Conservation (phyloP, 768 basidiomycete genomes). For the Naganishia friedmannii region DNA sequence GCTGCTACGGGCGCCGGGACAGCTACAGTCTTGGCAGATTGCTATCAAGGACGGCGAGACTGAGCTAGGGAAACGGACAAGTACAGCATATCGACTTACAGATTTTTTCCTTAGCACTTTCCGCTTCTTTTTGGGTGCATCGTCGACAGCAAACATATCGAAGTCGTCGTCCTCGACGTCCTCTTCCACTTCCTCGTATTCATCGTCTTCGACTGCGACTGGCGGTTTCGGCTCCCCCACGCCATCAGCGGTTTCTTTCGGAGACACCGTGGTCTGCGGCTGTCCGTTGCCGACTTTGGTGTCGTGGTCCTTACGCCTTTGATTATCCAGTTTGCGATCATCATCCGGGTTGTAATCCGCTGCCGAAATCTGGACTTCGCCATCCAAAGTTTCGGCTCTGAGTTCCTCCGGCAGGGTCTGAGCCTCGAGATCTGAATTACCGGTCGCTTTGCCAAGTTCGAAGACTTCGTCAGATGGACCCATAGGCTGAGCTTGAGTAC, state of each 20-base stretch:
- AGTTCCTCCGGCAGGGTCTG: constrained; percentile 46
- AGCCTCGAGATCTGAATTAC: constrained; percentile 55
- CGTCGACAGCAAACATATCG: constrained; percentile 85
- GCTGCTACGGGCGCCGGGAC: constrained; percentile 55
- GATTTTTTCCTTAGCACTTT: constrained; percentile 55
- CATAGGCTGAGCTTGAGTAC: constrained; percentile 34
- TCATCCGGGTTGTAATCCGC: constrained; percentile 86
- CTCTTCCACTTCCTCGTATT: constrained; percentile 57
- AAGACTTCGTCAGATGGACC: constrained; percentile 55
- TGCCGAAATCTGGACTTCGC: constrained; percentile 71
- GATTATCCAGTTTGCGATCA: constrained; percentile 81
- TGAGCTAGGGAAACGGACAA: neutral
- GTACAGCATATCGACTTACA: constrained; percentile 41
- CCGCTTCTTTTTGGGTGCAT: constrained; percentile 58
- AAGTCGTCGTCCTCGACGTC: constrained; percentile 79
- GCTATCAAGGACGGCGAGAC: neutral
- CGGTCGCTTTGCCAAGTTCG: constrained; percentile 66
- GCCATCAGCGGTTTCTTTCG: constrained; percentile 39
- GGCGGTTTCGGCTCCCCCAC: constrained; percentile 41
- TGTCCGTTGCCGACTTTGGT: constrained; percentile 28
- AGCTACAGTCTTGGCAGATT: constrained; percentile 38
- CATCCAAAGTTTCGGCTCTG: constrained; percentile 52
- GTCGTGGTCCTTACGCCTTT: constrained; percentile 59
- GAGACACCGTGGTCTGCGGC: neutral
- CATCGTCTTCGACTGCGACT: constrained; percentile 43